phyloP scores from a whole-genome alignment of 306 rosid species.

The Cucumis melo region DNA sequence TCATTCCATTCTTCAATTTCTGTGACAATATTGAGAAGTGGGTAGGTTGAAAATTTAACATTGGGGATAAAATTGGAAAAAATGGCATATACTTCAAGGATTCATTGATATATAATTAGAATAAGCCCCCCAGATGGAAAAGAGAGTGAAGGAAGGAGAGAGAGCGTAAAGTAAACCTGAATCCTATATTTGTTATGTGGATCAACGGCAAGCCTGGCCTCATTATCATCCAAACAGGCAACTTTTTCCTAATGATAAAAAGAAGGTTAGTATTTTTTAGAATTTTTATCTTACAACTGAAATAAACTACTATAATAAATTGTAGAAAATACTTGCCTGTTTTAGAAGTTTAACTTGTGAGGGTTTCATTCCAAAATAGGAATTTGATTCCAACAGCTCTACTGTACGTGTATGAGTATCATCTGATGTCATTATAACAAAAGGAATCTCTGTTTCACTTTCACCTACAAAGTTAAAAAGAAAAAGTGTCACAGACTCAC shows the following conservation, averaged over 20 bases:
- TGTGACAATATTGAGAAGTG: background rate
- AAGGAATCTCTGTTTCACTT: constrained; percentile 36
- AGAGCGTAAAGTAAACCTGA: constrained; percentile 45
- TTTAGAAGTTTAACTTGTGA: constrained; percentile 83
- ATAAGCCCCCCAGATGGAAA: background rate
- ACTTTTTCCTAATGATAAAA: constrained; percentile 76
- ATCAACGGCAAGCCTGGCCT: constrained; percentile 89
- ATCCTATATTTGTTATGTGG: constrained; percentile 60
- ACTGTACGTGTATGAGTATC: constrained; percentile 75
- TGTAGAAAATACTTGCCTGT: constrained; percentile 42
- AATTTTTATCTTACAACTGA: background rate
- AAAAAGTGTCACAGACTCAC: constrained; percentile 10
- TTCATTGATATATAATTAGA: background rate
- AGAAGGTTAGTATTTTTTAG: constrained; percentile 2
- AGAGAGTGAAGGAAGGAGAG: background rate
- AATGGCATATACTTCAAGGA: background rate
- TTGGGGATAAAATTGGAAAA: background rate
- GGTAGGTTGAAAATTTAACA: background rate
- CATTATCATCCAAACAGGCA: constrained; percentile 88
- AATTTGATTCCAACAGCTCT: constrained; percentile 62
- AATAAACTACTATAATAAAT: constrained; percentile 2
- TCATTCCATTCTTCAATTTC: background rate
- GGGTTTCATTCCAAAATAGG: constrained; percentile 86
- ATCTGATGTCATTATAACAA: constrained; percentile 94
- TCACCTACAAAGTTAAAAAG: constrained; percentile 33